Evolutionary conservation across 164 flowering plant species (phyloP).

Genomic region (Stephania yunnanensis): DNA sequence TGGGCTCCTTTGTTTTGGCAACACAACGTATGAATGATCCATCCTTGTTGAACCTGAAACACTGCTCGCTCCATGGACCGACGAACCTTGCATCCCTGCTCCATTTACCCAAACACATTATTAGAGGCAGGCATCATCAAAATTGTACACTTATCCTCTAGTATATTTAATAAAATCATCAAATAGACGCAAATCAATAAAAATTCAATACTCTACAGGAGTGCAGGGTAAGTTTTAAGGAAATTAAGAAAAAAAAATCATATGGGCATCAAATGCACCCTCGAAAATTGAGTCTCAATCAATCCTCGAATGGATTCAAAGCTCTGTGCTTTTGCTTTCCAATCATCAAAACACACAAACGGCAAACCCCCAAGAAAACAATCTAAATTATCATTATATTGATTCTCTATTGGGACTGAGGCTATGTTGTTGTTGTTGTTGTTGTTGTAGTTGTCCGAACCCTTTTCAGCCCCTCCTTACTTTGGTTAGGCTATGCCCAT

Average conservation of each 20-base stretch:
- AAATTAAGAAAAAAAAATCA: neutral
- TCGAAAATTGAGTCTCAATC: neutral
- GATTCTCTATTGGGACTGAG: no score
- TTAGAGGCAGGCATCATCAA: neutral
- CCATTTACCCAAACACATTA: neutral
- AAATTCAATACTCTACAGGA: neutral
- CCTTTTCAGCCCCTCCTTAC: no score
- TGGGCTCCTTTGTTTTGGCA: constrained; percentile 73
- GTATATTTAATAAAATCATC: neutral
- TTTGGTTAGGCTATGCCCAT: no score
- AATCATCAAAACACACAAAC: neutral
- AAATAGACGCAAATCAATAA: neutral
- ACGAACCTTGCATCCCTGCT: constrained; percentile 81
- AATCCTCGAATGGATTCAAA: neutral
- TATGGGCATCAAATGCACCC: neutral
- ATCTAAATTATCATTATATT: neutral
- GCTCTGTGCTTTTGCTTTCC: no score
- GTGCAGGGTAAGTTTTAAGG: neutral
- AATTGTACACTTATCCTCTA: neutral
- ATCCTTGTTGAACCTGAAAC: constrained; percentile 64
- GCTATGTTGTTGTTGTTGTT: no score
- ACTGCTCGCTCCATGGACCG: constrained; percentile 65
- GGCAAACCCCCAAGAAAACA: neutral
- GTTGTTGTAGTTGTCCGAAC: no score
- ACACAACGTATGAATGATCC: constrained; percentile 91